Base-by-base conservation (phyloP, 495 filamentous ascomycete genomes). In the Penicillium nucicola region DNA sequence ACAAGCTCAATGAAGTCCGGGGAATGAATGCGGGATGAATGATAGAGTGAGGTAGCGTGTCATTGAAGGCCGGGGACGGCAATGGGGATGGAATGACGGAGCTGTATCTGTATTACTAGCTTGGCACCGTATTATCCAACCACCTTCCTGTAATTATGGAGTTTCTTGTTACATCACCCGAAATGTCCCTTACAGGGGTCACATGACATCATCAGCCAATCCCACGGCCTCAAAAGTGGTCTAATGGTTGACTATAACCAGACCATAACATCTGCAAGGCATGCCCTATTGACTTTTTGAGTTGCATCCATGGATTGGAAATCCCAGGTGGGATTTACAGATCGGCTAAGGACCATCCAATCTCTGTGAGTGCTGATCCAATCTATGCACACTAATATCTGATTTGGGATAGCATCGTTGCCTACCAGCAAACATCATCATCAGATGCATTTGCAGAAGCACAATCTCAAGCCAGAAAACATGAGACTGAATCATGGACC, bases 311-410 rank as follows among this genome's bases (percentile, higher is more conserved):
- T 72, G 57, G 64, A 66, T 17, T 76, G 72, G 72, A 71, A 57
- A 44, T 58, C 57, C 12, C 30, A 53, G 3, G 49, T 83, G 47
- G 69, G 69, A 10, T 84, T 84, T 57, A 69, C 78, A 15, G 77
- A 79, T 34, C 66, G 81, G 42, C 61, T 84, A 42, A 62, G 61
- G 34, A 60, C 61, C 12, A 77, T 81, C 40, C 71, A 76, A 56
- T 71, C 74, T 23, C 66, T 77, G 74, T 75, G 45, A 65, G 73
- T 34, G 13, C 25, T 14, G 22, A 33, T 35, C 32, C 8, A n/a
- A 36, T 17, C 2, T 30, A 40, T 15, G 51, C 42, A n/a, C 19
- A 23, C 23, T 13, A 4, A 5, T 2, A 23, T n/a, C 56, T 67
- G 13, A 70, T 46, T 18, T 25, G 19, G 39, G 18, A 40, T 54